Conservation (phyloP, 768 basidiomycete species). For the Pleurotus citrinopileatus region DNA sequence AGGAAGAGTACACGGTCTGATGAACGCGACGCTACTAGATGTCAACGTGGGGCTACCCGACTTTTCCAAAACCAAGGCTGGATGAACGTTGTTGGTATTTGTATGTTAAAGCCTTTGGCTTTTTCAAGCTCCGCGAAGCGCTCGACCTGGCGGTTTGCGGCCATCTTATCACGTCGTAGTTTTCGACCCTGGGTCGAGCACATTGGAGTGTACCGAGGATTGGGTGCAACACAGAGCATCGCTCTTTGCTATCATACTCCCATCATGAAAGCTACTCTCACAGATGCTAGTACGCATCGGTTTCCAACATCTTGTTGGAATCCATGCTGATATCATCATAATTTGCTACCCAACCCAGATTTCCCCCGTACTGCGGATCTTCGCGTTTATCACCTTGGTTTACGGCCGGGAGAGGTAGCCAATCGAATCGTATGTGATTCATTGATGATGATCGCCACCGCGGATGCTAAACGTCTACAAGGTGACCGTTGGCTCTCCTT, state of each 20-base stretch:
- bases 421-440: slow-evolving; percentile 63
- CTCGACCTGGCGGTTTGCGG: neutral
- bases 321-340: neutral
- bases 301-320: slow-evolving; percentile 3
- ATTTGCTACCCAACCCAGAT: slow-evolving; percentile 42
- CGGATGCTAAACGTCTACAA: slow-evolving; percentile 21
- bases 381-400: slow-evolving; percentile 78
- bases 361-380: slow-evolving; percentile 73
- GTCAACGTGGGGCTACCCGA: no score
- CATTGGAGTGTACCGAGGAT: neutral
- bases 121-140: neutral
- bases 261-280: slow-evolving; percentile 58
- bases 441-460: slow-evolving; percentile 4
- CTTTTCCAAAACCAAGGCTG: neutral
- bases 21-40: neutral
- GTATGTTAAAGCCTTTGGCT: neutral
- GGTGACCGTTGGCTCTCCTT: slow-evolving; percentile 75
- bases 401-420: slow-evolving; percentile 74
- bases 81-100: neutral
- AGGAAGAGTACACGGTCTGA: neutral
- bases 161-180: neutral
- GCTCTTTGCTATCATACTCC: neutral
- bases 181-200: neutral
- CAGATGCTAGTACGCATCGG: slow-evolving; percentile 61
- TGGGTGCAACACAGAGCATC: neutral